Conservation (phyloP, 1,139 yeast species). For the Geotrichum restrictum region DNA sequence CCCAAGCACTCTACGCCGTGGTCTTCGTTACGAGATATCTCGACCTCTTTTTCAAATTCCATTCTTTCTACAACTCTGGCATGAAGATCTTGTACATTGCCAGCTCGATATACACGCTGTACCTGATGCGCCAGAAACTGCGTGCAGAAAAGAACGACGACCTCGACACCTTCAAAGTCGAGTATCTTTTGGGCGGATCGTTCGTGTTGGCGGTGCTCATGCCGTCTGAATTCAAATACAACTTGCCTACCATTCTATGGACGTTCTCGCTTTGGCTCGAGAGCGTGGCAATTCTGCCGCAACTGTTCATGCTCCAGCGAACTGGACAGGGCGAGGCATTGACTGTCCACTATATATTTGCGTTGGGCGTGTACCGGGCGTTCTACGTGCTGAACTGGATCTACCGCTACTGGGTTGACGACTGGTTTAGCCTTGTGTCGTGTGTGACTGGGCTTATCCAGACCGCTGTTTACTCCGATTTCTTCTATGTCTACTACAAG, state of each 20-base stretch:
- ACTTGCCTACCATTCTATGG: slow-evolving; percentile 50
- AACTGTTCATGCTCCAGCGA: slow-evolving; percentile 80
- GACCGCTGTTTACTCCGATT: slow-evolving; percentile 85
- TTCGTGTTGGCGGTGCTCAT: slow-evolving; percentile 58
- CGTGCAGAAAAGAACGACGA: slow-evolving; percentile 46
- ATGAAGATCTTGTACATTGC: slow-evolving; percentile 80
- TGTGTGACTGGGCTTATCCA: slow-evolving; percentile 79
- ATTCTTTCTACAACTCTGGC: slow-evolving; percentile 66
- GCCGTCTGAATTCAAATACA: slow-evolving; percentile 46
- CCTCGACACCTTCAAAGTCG: slow-evolving; percentile 75
- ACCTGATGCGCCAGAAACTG: slow-evolving; percentile 63
- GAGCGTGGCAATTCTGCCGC: slow-evolving; percentile 87
- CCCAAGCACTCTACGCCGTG: slow-evolving; percentile 72
- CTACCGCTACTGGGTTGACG: slow-evolving; percentile 72
- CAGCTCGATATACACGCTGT: slow-evolving; percentile 71
- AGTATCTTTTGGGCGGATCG: slow-evolving; percentile 66
- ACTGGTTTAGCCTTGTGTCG: slow-evolving; percentile 65
- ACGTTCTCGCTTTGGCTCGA: slow-evolving; percentile 53
- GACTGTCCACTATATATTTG: slow-evolving; percentile 89
- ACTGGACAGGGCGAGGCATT: slow-evolving; percentile 85
- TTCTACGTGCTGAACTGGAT: slow-evolving; percentile 93
- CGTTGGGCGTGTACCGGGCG: slow-evolving; percentile 84
- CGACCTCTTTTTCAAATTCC: slow-evolving; percentile 51
- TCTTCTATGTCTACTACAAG: slow-evolving; percentile 84
- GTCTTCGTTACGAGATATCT: slow-evolving; percentile 80